Evolutionary conservation across 176 grass and related monocot genomes (phyloP), one percentile per base, ranked within the genome.

Genomic region (Cocos nucifera): DNA sequence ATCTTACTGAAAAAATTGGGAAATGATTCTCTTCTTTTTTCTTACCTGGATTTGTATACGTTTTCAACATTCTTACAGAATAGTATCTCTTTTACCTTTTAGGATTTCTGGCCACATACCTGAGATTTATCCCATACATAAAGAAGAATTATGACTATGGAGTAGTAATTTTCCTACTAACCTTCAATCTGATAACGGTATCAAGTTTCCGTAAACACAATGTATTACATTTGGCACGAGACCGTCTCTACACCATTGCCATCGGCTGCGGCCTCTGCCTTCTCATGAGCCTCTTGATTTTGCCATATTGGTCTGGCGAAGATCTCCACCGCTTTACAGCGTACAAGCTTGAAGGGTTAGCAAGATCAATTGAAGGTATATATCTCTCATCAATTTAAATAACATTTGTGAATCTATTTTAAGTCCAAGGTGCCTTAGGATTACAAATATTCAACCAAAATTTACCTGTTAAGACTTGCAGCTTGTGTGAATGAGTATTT

Each of bases 71-170:
- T 6, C 28, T 30, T 30, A 30, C 28, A 30, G 5, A 6, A 30
- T 6, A 6, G 5, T 6, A 30, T 30, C 28, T 30, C 28, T 30
- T 30, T 30, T 30, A 30, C 28, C 5, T 30, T 30, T 4, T 69
- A 97, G 92, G 92, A 80, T 97, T 97, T 70, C 29, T 53, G 28
- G 57, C 75, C 16, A 97, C 92, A 29, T 97, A 97, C 54, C 26
- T 83, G 61, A 91, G 92, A 78, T 97, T 97, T 79, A 77, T 91
- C 32, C 81, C 92, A 56, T 64, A 78, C 54, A 88, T 97, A 62
- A 97, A 97, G 78, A 97, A 87, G 69, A 97, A 77, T 39, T 97
- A 91, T 4, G 92, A 97, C 30, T 97, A 97, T 17, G 92, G 92
- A 2, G 77, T 97, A 30, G 48, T 97, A 55, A 89, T 97, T 67